These are phyloP conservation scores for Bruguiera parviflora DNA, from an alignment of 345 rosid species.

Conservation along the genomic window DNA sequence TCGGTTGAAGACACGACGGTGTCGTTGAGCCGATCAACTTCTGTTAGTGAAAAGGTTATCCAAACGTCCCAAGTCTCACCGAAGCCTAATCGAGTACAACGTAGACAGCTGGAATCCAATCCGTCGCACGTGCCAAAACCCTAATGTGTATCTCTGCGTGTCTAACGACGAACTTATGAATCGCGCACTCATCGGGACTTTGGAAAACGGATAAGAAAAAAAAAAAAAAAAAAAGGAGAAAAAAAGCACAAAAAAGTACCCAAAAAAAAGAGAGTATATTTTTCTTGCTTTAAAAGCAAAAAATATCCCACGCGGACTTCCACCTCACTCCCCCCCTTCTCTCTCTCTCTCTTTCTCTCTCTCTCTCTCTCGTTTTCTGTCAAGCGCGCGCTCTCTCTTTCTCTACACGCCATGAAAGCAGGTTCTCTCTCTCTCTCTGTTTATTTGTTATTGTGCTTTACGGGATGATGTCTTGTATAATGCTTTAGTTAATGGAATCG, in stretches of 20 bases:
- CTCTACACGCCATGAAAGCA: conserved; percentile 30
- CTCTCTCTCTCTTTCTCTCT: not conserved
- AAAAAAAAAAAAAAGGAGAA: no score
- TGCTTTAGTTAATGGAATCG: not conserved
- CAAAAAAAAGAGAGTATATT: no score
- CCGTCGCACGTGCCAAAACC: no score
- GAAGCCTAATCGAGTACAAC: no score
- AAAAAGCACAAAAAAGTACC: no score
- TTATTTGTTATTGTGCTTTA: not conserved
- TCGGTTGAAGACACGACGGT: no score
- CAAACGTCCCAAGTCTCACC: no score
- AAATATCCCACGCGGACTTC: conserved; percentile 50
- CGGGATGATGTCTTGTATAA: not conserved
- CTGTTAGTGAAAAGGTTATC: no score
- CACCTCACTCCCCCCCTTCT: conserved; percentile 44
- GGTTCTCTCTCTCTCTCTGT: conserved; percentile 19
- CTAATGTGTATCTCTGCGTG: no score
- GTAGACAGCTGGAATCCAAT: no score
- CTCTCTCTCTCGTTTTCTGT: not conserved
- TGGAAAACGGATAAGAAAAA: not conserved
- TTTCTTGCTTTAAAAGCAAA: not conserved
- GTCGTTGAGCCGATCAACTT: no score
- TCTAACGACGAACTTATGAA: no score
- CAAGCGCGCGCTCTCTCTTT: conserved; percentile 7
- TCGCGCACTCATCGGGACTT: conserved; percentile 10